These are phyloP conservation scores for Penicillium psychrofluorescens DNA, from an alignment of 495 filamentous ascomycete genomes.

Conservation along the genomic window DNA sequence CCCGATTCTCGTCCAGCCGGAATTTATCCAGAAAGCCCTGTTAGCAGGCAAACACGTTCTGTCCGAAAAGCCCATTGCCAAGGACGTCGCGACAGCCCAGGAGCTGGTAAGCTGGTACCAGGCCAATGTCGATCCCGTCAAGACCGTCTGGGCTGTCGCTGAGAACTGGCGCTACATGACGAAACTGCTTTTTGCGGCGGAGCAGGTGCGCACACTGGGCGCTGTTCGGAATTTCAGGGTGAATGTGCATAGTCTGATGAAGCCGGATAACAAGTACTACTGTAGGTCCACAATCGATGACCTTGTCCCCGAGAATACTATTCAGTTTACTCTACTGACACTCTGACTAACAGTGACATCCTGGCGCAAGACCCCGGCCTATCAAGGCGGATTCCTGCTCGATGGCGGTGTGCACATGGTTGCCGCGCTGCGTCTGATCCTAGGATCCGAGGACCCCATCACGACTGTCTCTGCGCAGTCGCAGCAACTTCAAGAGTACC, in stretches of 20 bases:
- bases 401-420: conserved; percentile 72
- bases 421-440: conserved; percentile 53
- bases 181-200: conserved; percentile 47
- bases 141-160: conserved; percentile 56
- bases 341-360: conserved; percentile 42
- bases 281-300: conserved; percentile 26
- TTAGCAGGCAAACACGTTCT: conserved; percentile 71
- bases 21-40: conserved; percentile 41
- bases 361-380: conserved; percentile 65
- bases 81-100: conserved; percentile 53
- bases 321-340: conserved; percentile 3
- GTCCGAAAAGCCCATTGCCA: conserved; percentile 77
- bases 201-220: conserved; percentile 54
- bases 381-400: conserved; percentile 73
- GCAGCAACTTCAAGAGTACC: conserved; percentile 47
- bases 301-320: background rate
- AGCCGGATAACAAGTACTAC: conserved; percentile 50
- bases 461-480: conserved; percentile 52
- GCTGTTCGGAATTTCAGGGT: conserved; percentile 58
- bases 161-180: conserved; percentile 70
- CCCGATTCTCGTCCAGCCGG: conserved; percentile 30
- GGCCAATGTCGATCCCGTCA: conserved; percentile 34
- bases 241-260: conserved; percentile 45
- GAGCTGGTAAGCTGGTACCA: conserved; percentile 58
- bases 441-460: conserved; percentile 41